Evolutionary conservation across 139 green algal genomes (phyloP), one percentile per base, ranked within the genome.

Genomic region (Chlorella sp.): DNA sequence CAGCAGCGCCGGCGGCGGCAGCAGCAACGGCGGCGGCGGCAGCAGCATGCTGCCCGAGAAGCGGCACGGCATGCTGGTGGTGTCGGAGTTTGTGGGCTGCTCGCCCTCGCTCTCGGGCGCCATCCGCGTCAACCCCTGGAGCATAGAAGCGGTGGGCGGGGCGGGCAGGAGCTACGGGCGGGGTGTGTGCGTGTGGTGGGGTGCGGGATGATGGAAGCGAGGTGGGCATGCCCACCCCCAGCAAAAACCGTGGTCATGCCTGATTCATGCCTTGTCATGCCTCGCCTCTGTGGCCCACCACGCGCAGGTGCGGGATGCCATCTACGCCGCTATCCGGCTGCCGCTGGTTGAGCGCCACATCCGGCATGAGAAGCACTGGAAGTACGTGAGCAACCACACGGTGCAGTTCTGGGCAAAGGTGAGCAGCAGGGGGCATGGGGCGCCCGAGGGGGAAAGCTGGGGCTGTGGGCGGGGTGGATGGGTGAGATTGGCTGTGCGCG

Each of bases 51-150:
- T 21, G 36, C 76, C 76, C 0, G 60, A 72, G 15, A 86, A 80
- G 67, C 85, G 81, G 12, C 82, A 91, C 41, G 94, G 87, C 72
- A 96, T 95, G 91, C 93, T 98, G 81, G 94, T 99, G 20, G 92
- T 99, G 55, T 97, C 93, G 55, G 97, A 99, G 94, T 99, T 99
- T 91, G 97, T 99, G 65, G 97, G 97, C 21, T 99, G 97, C 93
- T 98, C 95, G 9, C 97, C 97, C 30, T 96, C 89, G 2, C 90
- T 99, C 41, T 78, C 93, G 41, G 97, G 97, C 41, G 97, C 97
- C 79, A 96, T 99, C 84, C 93, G 97, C 17, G 95, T 99, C 57
- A 99, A 99, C 92, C 97, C 97, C 62, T 99, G 97, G 97, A 95
- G 90, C 85, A 90, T 98, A 21, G 95, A 98, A 44, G 75, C 83